These are phyloP conservation scores for Boletus reticulatus DNA, from an alignment of 768 basidiomycete species.

Conservation along the genomic window DNA sequence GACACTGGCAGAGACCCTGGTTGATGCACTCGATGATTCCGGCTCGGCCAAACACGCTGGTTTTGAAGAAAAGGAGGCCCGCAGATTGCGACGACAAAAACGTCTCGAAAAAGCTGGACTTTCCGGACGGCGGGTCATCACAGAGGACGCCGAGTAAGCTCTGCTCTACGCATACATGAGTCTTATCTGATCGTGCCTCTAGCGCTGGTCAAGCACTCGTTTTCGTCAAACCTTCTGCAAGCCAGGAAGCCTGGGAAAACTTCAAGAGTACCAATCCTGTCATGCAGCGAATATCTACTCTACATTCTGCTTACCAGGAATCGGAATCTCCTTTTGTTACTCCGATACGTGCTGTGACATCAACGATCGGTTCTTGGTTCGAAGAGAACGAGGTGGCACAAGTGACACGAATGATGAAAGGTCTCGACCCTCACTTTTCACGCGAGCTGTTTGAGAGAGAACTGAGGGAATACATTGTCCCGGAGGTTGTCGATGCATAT, in stretches of 20 bases:
- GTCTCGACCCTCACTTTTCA: conserved; percentile 85
- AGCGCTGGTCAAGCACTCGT: conserved; percentile 89
- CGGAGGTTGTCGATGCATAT: conserved; percentile 97
- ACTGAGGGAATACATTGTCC: conserved; percentile 93
- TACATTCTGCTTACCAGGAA: conserved; percentile 79
- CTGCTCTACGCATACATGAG: background rate
- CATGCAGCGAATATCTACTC: conserved; percentile 52
- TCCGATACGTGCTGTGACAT: conserved; percentile 77
- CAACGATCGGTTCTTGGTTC: conserved; percentile 85
- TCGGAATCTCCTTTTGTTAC: conserved; percentile 90
- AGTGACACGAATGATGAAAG: conserved; percentile 82
- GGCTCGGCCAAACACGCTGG: conserved; percentile 93
- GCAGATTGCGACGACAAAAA: conserved; percentile 73
- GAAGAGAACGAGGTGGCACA: conserved; percentile 99
- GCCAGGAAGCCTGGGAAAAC: conserved; percentile 77
- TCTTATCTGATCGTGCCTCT: background rate
- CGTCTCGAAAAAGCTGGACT: conserved; percentile 86
- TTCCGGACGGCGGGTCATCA: conserved; percentile 45
- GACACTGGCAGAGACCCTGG: conserved; percentile 78
- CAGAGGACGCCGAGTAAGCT: conserved; percentile 80
- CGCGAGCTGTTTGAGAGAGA: conserved; percentile 88
- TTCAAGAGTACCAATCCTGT: conserved; percentile 81
- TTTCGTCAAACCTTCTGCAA: conserved; percentile 76
- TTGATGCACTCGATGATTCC: conserved; percentile 93
- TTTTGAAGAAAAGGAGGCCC: conserved; percentile 91